These are phyloP conservation scores for Xylaria sp. DNA, from an alignment of 2,329 filamentous ascomycete genomes.

Conservation along the genomic window DNA sequence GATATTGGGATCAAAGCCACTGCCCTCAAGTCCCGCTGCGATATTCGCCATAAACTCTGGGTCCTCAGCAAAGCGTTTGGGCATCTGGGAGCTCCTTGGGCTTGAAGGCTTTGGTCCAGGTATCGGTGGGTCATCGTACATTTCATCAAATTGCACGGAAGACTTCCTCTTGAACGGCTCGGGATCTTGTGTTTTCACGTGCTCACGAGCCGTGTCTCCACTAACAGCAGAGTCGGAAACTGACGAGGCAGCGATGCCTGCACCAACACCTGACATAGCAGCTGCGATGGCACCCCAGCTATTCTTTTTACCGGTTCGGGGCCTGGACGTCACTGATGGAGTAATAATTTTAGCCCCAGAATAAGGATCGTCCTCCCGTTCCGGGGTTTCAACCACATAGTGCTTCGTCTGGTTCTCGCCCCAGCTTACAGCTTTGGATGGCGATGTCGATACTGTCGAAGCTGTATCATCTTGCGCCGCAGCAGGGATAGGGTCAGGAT, in stretches of 20 bases:
- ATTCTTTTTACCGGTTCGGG: slow-evolving; percentile 51
- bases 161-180: slow-evolving; percentile 46
- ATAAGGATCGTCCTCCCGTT: slow-evolving; percentile 50
- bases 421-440: slow-evolving; percentile 70
- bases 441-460: slow-evolving; percentile 55
- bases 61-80: slow-evolving; percentile 73
- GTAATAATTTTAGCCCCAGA: slow-evolving; percentile 46
- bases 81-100: slow-evolving; percentile 63
- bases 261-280: slow-evolving; percentile 57
- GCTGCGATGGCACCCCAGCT: slow-evolving; percentile 65
- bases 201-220: slow-evolving; percentile 31
- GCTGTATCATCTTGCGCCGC: slow-evolving; percentile 56
- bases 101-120: slow-evolving; percentile 67
- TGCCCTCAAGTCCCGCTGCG: slow-evolving; percentile 73
- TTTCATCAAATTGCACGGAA: slow-evolving; percentile 51
- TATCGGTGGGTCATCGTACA: slow-evolving; percentile 58
- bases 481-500: slow-evolving; percentile 51
- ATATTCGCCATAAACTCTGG: slow-evolving; percentile 75
- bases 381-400: slow-evolving; percentile 69
- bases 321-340: slow-evolving; percentile 43
- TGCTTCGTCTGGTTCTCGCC: slow-evolving; percentile 72
- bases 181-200: slow-evolving; percentile 37
- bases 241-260: slow-evolving; percentile 48
- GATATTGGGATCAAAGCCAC: slow-evolving; percentile 76
- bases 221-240: slow-evolving; percentile 32